phyloP scores from a whole-genome alignment of 495 filamentous ascomycete species.

The Arthonia radiata region DNA sequence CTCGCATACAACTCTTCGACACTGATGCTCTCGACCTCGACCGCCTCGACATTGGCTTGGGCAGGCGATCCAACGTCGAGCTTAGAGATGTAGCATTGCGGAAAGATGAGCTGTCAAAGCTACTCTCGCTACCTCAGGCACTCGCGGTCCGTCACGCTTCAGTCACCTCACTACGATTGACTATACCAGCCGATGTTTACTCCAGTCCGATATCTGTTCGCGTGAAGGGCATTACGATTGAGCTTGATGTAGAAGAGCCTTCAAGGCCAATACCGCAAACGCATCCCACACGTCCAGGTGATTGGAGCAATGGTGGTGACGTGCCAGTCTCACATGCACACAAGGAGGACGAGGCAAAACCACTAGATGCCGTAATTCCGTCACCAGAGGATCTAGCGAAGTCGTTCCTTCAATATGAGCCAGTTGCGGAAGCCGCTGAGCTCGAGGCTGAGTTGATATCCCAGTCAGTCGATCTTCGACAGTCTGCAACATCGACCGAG shows the following conservation, averaged over 20 bases:
- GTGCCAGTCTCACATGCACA: too few species aligned
- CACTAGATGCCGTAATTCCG: conserved; percentile 34
- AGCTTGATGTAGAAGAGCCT: too few species aligned
- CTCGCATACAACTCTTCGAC: conserved; percentile 57
- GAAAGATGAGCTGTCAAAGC: conserved; percentile 46
- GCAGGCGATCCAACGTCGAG: conserved; percentile 52
- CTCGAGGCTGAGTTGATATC: conserved; percentile 51
- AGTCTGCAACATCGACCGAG: conserved; percentile 13
- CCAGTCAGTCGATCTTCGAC: conserved; percentile 36
- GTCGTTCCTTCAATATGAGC: conserved; percentile 68
- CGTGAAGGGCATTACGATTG: too few species aligned
- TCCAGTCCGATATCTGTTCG: conserved; percentile 54
- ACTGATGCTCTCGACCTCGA: conserved; percentile 55
- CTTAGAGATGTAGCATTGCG: conserved; percentile 58
- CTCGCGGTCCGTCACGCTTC: conserved; percentile 45
- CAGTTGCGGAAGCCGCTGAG: conserved; percentile 43
- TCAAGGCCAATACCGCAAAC: too few species aligned
- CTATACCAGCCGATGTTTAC: conserved; percentile 59
- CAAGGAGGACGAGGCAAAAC: too few species aligned
- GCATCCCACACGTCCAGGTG: too few species aligned
- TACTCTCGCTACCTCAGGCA: conserved; percentile 44
- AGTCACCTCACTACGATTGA: conserved; percentile 44
- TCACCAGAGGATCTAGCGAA: conserved; percentile 65
- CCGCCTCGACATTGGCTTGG: conserved; percentile 51
- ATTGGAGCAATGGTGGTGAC: too few species aligned